Conservation (phyloP, 2,329 filamentous ascomycete species). For the Seiridium cupressi region DNA sequence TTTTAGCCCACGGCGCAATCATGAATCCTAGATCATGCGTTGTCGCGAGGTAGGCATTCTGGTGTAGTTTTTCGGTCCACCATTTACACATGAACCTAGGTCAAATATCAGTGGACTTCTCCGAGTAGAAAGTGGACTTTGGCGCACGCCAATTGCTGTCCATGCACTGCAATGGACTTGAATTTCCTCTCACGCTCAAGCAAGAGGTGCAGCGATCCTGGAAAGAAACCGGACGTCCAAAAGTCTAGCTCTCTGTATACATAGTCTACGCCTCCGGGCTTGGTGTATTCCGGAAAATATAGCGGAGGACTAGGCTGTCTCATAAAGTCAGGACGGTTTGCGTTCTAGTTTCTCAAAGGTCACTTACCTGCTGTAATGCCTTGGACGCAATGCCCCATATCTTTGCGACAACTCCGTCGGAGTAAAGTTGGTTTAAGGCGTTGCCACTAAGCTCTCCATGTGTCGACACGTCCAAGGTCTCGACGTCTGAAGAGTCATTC, state of each 20-base stretch:
- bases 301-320: constrained; percentile 11
- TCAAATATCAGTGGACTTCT: too few relatives aligned
- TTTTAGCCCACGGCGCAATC: constrained; percentile 35
- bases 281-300: constrained; percentile 35
- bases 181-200: constrained; percentile 30
- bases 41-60: constrained; percentile 28
- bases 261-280: constrained; percentile 33
- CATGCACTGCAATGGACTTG: constrained; percentile 14
- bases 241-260: constrained; percentile 38
- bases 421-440: background rate
- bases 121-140: too few relatives aligned
- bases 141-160: constrained; percentile 23
- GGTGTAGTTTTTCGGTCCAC: constrained; percentile 38
- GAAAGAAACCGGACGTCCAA: constrained; percentile 50
- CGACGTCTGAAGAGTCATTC: background rate
- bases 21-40: constrained; percentile 46
- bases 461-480: background rate
- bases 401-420: background rate
- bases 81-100: constrained; percentile 32
- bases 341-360: background rate
- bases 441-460: background rate
- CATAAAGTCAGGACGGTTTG: background rate
- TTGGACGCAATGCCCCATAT: constrained; percentile 2
- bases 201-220: constrained; percentile 40
- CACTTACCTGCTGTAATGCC: constrained; percentile 1